phyloP scores from a whole-genome alignment of 768 basidiomycete genomes.

The Panellus pusillus region DNA sequence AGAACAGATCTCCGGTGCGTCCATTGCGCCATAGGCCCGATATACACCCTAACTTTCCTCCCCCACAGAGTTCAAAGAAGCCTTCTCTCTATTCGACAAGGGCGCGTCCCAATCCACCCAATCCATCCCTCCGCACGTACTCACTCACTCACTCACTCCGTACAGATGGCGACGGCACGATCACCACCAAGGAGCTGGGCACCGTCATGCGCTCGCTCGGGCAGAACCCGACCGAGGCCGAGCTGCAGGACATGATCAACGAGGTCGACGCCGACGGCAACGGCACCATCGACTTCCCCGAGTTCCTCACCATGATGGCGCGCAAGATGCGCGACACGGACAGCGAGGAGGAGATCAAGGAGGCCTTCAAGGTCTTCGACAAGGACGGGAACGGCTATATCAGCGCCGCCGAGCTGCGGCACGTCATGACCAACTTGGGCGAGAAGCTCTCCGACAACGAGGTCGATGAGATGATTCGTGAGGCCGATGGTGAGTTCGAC shows the following conservation, averaged over 20 bases:
- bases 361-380: constrained; percentile 50
- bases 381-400: constrained; percentile 85
- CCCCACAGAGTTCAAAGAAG: constrained; percentile 28
- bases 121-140: background rate
- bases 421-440: constrained; percentile 80
- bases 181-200: constrained; percentile 49
- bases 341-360: constrained; percentile 46
- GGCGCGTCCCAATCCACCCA: constrained; percentile 10
- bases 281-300: constrained; percentile 48
- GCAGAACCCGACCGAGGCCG: constrained; percentile 47
- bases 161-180: constrained; percentile 49
- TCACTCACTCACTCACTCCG: background rate
- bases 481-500: constrained; percentile 54
- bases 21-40: background rate
- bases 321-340: constrained; percentile 40
- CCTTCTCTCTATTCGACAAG: constrained; percentile 28
- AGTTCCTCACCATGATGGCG: constrained; percentile 49
- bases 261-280: constrained; percentile 46
- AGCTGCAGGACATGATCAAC: constrained; percentile 51
- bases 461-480: constrained; percentile 35
- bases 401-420: constrained; percentile 73
- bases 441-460: constrained; percentile 34
- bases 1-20: constrained; percentile 28
- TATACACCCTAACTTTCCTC: background rate
- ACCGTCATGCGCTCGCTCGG: constrained; percentile 49